Evolutionary conservation across 179 eudicot genomes (phyloP).

Genomic region (Heliamphora pulchella): DNA sequence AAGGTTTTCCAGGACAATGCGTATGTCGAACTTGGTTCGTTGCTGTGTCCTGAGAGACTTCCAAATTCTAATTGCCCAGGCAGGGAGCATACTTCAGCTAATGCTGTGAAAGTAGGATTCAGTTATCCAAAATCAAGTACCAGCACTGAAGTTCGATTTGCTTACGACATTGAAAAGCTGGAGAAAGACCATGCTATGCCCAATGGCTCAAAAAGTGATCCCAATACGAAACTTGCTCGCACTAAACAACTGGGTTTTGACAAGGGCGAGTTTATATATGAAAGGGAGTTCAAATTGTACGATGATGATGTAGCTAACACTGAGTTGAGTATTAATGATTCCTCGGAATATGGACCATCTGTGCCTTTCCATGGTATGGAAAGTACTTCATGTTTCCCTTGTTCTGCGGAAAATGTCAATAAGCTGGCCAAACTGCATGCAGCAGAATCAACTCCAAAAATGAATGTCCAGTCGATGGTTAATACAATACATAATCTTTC

Average conservation of each 20-base stretch:
- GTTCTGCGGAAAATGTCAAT: slow-evolving; percentile 28
- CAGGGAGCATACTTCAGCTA: slow-evolving; percentile 17
- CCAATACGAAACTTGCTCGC: slow-evolving; percentile 18
- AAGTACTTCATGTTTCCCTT: slow-evolving; percentile 31
- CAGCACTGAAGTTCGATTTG: slow-evolving; percentile 21
- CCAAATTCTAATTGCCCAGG: slow-evolving; percentile 12
- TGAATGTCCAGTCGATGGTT: slow-evolving; percentile 45
- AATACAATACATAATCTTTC: slow-evolving; percentile 57
- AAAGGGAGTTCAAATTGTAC: slow-evolving; percentile 19
- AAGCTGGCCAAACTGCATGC: slow-evolving; percentile 15
- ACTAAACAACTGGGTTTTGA: slow-evolving; percentile 19
- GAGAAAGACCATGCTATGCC: slow-evolving; percentile 16
- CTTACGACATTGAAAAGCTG: slow-evolving; percentile 16
- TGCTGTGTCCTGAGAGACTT: slow-evolving; percentile 16
- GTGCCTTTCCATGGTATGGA: slow-evolving; percentile 28
- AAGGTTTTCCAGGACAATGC: slow-evolving; percentile 16
- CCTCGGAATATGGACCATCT: slow-evolving; percentile 21
- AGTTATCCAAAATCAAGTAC: slow-evolving; percentile 24
- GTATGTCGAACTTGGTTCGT: slow-evolving; percentile 18
- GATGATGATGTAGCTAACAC: too few species aligned
- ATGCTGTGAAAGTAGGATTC: slow-evolving; percentile 13
- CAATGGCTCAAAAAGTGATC: slow-evolving; percentile 24
- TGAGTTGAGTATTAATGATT: slow-evolving; percentile 18
- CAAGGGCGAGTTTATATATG: slow-evolving; percentile 18
- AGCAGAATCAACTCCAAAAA: slow-evolving; percentile 25